phyloP scores from a whole-genome alignment of 1,139 yeast genomes.

The Zygosaccharomyces pseudobailii region DNA sequence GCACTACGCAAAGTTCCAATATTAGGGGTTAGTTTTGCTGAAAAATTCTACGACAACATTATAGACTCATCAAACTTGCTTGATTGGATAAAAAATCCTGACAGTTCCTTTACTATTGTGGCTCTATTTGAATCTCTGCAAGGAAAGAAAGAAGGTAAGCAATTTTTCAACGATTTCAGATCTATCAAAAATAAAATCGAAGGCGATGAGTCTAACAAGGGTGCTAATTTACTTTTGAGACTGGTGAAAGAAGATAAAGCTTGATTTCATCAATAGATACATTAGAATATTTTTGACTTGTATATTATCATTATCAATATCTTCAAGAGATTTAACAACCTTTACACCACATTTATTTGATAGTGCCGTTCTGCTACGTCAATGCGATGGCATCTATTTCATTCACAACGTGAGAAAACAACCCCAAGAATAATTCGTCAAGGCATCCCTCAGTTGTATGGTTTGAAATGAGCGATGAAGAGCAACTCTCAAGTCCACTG shows the following conservation, averaged over 20 bases:
- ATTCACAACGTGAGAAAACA: no score
- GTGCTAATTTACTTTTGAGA: conserved; percentile 63
- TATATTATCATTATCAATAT: neutral
- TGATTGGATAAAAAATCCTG: conserved; percentile 69
- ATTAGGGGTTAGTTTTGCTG: conserved; percentile 63
- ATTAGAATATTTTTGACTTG: neutral
- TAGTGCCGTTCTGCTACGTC: neutral
- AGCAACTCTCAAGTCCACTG: neutral
- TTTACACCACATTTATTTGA: neutral
- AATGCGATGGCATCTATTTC: no score
- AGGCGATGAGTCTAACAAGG: conserved; percentile 62
- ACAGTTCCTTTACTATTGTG: conserved; percentile 77
- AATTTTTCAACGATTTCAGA: conserved; percentile 51
- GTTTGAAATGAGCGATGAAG: neutral
- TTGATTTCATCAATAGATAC: neutral
- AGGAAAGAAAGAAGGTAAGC: conserved; percentile 37
- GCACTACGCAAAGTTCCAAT: conserved; percentile 44
- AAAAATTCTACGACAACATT: conserved; percentile 47
- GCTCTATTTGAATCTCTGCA: conserved; percentile 54
- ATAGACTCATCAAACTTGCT: conserved; percentile 45
- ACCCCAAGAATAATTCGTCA: no score
- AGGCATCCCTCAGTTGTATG: neutral
- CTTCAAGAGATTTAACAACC: neutral
- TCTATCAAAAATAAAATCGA: conserved; percentile 45
- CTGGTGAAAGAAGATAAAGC: conserved; percentile 19